Base-by-base conservation (phyloP, 139 green algal genomes). In the Volvox africanus region DNA sequence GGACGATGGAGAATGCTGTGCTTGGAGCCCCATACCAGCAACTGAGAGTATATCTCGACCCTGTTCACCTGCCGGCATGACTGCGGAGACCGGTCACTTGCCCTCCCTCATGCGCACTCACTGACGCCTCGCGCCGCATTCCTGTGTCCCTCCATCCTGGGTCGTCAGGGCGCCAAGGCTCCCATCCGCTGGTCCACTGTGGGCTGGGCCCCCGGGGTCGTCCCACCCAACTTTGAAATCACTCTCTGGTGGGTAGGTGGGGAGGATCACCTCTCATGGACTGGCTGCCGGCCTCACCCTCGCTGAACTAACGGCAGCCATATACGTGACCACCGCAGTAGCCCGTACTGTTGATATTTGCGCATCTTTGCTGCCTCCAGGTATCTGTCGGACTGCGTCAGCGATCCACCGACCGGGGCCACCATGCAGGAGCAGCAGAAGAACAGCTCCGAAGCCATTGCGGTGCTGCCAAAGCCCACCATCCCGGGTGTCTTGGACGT, bases 391-490 rank as follows among this genome's bases (percentile, higher is more conserved):
- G 83, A 88, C 83, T 88, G 83, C 67, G 67, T 35, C 67, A 22
- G 67, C 1, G 35, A 80, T 32, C 65, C 83, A 18, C 67, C 67
- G 0, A 21, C 35, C 0, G 36, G 61, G 35, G 73, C 67, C 1
- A 32, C 83, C 24, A 67, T 80, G 83, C 83, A 87, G 26, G 50
- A 44, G 61, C 81, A 88, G 83, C 83, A 88, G 67, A 36, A 24
- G 1, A 71, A 73, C 16, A 30, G 36, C 19, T 22, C 17, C 0
- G 18, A 55, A 44, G 85, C 69, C 0, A 24, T 89, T 32, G 44
- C 44, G 2, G 28, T 82, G 17, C 83, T 88, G 35, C 19, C 62
- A 6, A 44, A 55, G 2, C 2, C 26, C 24, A 30, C 36, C n/a
- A 50, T 2, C 13, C 67, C 26, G 33, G 83, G 35, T 20, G 18